Base-by-base conservation (phyloP, 2,329 filamentous ascomycete genomes). In the Xylariaceae sp. region DNA sequence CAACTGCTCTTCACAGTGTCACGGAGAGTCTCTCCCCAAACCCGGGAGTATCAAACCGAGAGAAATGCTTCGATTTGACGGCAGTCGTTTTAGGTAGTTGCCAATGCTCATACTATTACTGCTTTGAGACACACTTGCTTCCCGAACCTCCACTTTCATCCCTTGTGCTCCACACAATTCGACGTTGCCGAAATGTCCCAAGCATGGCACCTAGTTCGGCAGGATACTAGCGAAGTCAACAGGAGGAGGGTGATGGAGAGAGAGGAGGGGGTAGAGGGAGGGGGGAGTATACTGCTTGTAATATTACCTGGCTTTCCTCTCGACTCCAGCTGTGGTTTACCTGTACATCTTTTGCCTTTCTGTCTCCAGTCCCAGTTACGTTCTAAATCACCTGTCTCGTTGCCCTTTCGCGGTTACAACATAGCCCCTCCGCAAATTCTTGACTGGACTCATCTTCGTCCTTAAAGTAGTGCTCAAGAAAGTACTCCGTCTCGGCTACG, bases 111-210 rank as follows among this genome's bases (percentile, higher is more conserved):
- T 43, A 29, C 41, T 47, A 56, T 53, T 56, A 48, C 56, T 57
- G 57, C 61, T 64, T 65, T 58, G 60, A 62, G 62, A 61, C 55
- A 39, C 53, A 61, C 57, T 55, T 65, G 65, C 63, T 65, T 66
- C 57, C 61, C 60, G 63, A 49, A 57, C 61, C 61, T 62, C 65
- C 63, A 66, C 63, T 61, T 57, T 55, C 47, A 49, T 47, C 58
- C 62, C 55, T 61, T 61, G 53, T 56, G 59, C 61, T 60, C 64
- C 65, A 61, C 62, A 57, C 56, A 50, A 57, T 51, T 57, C 57
- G 43, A 54, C 19, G 21, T 26, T 55, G 49, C 54, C 51, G 57
- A 52, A 21, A 59, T 57, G 47, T 52, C 55, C 47, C n/a, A 53
- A 53, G 51, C 54, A 57, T 49, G 43, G 51, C 51, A 55, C 47